phyloP scores from a whole-genome alignment of 2,329 filamentous ascomycete species.

The Monilinia vaccinii-corymbosi region DNA sequence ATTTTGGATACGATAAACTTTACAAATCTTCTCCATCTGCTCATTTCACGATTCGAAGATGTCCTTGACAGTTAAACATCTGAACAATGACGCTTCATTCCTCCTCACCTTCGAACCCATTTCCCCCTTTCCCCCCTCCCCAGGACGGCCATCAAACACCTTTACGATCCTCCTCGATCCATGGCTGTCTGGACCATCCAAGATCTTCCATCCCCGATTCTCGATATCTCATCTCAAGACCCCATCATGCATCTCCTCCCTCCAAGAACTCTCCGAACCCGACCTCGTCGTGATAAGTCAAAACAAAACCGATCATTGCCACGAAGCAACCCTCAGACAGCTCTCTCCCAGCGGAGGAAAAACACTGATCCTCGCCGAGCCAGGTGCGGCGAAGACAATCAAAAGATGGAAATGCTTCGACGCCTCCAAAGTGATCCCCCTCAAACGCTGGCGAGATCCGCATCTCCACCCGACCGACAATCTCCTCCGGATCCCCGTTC shows the following conservation, averaged over 20 bases:
- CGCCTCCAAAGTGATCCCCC: conserved; percentile 36
- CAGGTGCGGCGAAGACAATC: conserved; percentile 55
- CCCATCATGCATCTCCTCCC: conserved; percentile 47
- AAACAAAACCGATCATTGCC: conserved; percentile 60
- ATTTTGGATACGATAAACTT: conserved; percentile 13
- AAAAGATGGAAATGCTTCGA: conserved; percentile 61
- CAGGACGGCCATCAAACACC: conserved; percentile 34
- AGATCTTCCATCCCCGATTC: conserved; percentile 51
- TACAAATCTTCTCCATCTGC: conserved; percentile 7
- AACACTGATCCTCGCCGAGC: conserved; percentile 57
- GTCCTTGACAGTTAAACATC: conserved; percentile 53
- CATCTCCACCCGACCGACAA: conserved; percentile 22
- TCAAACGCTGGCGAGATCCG: conserved; percentile 40
- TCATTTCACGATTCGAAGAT: conserved; percentile 33
- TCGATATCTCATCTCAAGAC: conserved; percentile 48
- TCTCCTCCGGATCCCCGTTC: conserved; percentile 40
- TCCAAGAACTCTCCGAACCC: conserved; percentile 43
- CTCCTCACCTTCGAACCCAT: conserved; percentile 46
- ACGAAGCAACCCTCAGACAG: conserved; percentile 58
- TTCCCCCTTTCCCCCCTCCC: conserved; percentile 32
- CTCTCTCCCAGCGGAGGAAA: conserved; percentile 44
- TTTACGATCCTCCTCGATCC: conserved; percentile 66
- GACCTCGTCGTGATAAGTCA: conserved; percentile 52
- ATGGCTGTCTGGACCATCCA: conserved; percentile 54
- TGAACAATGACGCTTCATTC: conserved; percentile 58